Conservation (phyloP, 805 yeast species). For the Torulaspora delbrueckii region DNA sequence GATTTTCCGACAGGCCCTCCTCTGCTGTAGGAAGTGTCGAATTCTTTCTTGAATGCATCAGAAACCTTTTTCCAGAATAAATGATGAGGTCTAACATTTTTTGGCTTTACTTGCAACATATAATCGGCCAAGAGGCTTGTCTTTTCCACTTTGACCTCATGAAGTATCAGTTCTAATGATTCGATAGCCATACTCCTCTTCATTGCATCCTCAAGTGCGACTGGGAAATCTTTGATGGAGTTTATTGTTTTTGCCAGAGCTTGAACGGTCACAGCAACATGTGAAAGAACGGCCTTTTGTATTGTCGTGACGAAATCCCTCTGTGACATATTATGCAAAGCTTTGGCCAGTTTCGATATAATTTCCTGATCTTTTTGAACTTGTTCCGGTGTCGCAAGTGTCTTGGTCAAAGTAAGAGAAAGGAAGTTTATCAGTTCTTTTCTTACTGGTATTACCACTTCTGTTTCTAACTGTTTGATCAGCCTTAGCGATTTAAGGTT, state of each 20-base stretch:
- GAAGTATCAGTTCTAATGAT: conserved; percentile 19
- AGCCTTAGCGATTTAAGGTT: conserved; percentile 27
- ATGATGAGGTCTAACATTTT: conserved; percentile 16
- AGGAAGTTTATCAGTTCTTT: conserved; percentile 21
- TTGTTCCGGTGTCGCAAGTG: conserved; percentile 12
- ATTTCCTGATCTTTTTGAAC: conserved; percentile 8
- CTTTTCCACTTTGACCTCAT: conserved; percentile 13
- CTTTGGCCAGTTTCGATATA: conserved; percentile 12
- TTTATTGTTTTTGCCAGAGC: conserved; percentile 27
- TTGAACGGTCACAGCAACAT: conserved; percentile 19
- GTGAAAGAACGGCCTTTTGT: conserved; percentile 23
- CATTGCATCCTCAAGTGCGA: conserved; percentile 21
- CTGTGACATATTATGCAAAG: conserved; percentile 23
- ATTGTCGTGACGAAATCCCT: conserved; percentile 22
- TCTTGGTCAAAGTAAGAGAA: conserved; percentile 15
- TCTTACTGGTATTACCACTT: conserved; percentile 18
- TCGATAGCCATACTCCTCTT: conserved; percentile 15
- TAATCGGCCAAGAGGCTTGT: conserved; percentile 20
- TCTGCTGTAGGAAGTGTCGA: conserved; percentile 31
- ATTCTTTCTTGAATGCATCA: conserved; percentile 26
- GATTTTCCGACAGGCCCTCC: conserved; percentile 37
- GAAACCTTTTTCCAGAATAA: conserved; percentile 30
- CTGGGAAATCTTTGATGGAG: conserved; percentile 27
- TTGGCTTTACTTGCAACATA: conserved; percentile 16
- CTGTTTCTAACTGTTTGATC: conserved; percentile 24